Evolutionary conservation across 2,329 filamentous ascomycete species (phyloP).

Genomic region (Colletotrichum echinochloae): DNA sequence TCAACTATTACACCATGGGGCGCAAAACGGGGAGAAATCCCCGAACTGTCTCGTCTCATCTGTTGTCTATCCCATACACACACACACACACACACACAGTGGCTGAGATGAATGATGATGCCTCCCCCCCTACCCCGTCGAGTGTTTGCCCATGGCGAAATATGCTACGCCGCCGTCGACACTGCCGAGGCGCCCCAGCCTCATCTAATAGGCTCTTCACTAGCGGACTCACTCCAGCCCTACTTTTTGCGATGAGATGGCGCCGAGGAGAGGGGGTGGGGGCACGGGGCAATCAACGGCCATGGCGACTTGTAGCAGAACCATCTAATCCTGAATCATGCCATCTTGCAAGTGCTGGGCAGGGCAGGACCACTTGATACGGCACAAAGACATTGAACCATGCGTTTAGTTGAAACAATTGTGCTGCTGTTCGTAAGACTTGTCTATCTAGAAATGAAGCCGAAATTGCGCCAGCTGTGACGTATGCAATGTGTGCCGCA

Average conservation of each 20-base stretch:
- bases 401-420: neutral
- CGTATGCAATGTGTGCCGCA: neutral
- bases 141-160: too few species aligned
- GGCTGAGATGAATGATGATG: neutral
- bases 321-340: constrained; percentile 16
- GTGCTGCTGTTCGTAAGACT: neutral
- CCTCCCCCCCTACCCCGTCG: neutral
- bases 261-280: neutral
- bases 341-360: neutral
- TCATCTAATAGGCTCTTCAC: neutral
- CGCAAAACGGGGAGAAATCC: neutral
- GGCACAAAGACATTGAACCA: neutral
- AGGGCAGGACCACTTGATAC: neutral
- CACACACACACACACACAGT: neutral
- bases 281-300: constrained; percentile 11
- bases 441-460: neutral
- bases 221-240: neutral
- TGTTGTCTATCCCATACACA: neutral
- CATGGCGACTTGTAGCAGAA: constrained; percentile 11
- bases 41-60: neutral
- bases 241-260: neutral
- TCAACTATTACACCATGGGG: neutral
- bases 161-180: too few species aligned
- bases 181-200: too few species aligned
- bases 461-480: neutral